Percentiles rank a stretch among this genome's conserved stretches.
Evolutionary conservation across 768 basidiomycete species (phyloP).

Genomic region (Dacryopinax primogenitus): DNA sequence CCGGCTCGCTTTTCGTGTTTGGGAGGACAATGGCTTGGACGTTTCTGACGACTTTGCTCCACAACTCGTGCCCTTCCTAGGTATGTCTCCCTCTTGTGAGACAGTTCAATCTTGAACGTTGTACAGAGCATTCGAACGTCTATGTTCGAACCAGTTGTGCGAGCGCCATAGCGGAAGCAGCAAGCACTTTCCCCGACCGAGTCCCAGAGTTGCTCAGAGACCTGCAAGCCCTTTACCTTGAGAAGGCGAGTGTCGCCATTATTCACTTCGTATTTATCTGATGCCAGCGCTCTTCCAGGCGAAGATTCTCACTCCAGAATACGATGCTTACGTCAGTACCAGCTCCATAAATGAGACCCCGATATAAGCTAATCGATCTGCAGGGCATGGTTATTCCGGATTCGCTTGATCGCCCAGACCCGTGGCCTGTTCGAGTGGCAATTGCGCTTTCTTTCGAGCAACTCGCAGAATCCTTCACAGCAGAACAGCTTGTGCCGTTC

Average conservation of each 20-base stretch:
- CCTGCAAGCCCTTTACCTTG: conserved; percentile 63
- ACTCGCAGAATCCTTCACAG: conserved; percentile 52
- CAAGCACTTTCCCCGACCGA: conserved; percentile 38
- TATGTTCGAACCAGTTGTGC: conserved; percentile 69
- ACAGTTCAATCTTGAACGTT: not conserved
- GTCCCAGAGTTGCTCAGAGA: conserved; percentile 31
- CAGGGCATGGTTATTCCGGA: conserved; percentile 89
- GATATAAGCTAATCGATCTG: not conserved
- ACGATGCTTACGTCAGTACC: conserved; percentile 70
- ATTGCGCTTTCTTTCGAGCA: conserved; percentile 53
- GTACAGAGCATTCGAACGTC: conserved; percentile 57
- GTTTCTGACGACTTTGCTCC: conserved; percentile 54
- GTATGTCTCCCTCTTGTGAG: conserved; percentile 32
- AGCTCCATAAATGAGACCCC: conserved; percentile 7
- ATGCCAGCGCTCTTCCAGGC: conserved; percentile 36
- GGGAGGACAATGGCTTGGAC: conserved; percentile 94
- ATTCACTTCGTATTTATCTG: conserved; percentile 8
- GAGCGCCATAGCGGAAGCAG: conserved; percentile 60
- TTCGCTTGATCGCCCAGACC: conserved; percentile 76
- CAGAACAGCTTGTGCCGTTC: conserved; percentile 50
- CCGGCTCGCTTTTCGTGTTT: conserved; percentile 61
- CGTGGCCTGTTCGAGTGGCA: conserved; percentile 73
- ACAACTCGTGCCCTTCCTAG: conserved; percentile 51
- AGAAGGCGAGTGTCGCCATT: conserved; percentile 43
- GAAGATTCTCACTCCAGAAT: conserved; percentile 78